Percentiles rank a stretch among this genome's conserved stretches.
Conservation (phyloP, 805 yeast species). For the Lachancea sp. region DNA sequence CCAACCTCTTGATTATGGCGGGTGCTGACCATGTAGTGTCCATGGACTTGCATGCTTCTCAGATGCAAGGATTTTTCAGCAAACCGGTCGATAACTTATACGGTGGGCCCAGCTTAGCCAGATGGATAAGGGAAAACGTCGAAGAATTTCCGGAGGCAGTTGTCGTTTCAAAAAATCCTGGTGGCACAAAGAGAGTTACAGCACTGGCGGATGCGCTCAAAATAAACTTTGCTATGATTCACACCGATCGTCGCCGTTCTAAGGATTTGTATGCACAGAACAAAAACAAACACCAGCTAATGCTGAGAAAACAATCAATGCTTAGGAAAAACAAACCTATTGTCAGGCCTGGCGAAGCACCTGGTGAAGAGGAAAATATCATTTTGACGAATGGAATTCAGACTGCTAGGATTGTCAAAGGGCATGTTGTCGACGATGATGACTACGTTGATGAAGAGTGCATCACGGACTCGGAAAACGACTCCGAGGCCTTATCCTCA, state of each 20-base stretch:
- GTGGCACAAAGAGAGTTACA: slow-evolving; percentile 97
- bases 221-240: slow-evolving; percentile 97
- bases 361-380: slow-evolving; percentile 56
- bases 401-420: slow-evolving; percentile 92
- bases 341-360: slow-evolving; percentile 39
- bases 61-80: slow-evolving; percentile 98
- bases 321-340: slow-evolving; percentile 40
- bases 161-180: slow-evolving; percentile 98
- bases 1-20: slow-evolving; percentile 91
- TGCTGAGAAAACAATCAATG: slow-evolving; percentile 44
- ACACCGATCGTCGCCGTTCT: slow-evolving; percentile 91
- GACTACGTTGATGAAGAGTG: slow-evolving; percentile 26
- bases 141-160: slow-evolving; percentile 83
- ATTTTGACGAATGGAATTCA: slow-evolving; percentile 75
- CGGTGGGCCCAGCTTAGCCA: slow-evolving; percentile 93
- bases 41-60: slow-evolving; percentile 94
- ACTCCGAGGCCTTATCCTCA: slow-evolving; percentile 21
- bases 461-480: slow-evolving; percentile 25
- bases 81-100: slow-evolving; percentile 95
- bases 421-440: slow-evolving; percentile 93
- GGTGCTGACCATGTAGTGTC: slow-evolving; percentile 99
- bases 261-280: slow-evolving; percentile 51
- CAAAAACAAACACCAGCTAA: slow-evolving; percentile 32
- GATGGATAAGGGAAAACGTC: slow-evolving; percentile 90
- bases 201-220: slow-evolving; percentile 95